Conservation (phyloP, 441 rosid species). For the Mallotus japonicus region DNA sequence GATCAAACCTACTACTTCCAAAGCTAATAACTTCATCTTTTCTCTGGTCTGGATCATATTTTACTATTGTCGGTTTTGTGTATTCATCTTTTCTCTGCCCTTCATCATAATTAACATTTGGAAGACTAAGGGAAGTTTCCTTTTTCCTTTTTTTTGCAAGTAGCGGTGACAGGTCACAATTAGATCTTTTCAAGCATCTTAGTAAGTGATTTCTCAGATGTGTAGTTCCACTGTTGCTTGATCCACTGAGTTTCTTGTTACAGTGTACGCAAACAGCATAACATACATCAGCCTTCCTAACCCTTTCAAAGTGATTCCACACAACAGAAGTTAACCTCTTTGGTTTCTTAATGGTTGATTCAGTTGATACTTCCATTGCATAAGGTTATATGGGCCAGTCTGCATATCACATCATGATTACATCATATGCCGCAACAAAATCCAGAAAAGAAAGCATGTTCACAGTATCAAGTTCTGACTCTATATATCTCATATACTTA, state of each 20-base stretch:
- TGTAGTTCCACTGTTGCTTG: constrained; percentile 98
- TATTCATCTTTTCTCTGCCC: constrained; percentile 67
- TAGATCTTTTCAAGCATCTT: constrained; percentile 83
- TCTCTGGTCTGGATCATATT: constrained; percentile 72
- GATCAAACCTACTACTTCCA: constrained; percentile 74
- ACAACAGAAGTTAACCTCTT: constrained; percentile 94
- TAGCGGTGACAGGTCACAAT: constrained; percentile 76
- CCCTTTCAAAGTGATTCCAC: constrained; percentile 95
- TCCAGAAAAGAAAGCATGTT: constrained; percentile 13
- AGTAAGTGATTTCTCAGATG: constrained; percentile 93
- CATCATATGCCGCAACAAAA: constrained; percentile 13
- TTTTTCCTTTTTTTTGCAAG: constrained; percentile 77
- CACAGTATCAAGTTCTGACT: constrained; percentile 8
- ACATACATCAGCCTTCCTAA: constrained; percentile 81
- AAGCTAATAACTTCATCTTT: constrained; percentile 64
- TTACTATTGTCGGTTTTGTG: constrained; percentile 49
- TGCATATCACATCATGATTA: constrained; percentile 24
- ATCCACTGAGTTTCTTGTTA: constrained; percentile 91
- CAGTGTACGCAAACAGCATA: constrained; percentile 92
- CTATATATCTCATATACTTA: constrained; percentile 10
- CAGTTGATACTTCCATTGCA: constrained; percentile 74
- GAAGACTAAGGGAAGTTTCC: constrained; percentile 49
- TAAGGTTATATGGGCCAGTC: constrained; percentile 30
- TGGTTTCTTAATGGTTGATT: constrained; percentile 63
- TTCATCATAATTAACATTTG: constrained; percentile 61